Conservation (phyloP, 2,329 filamentous ascomycete genomes). For the Ceratocystiopsis minuta region DNA sequence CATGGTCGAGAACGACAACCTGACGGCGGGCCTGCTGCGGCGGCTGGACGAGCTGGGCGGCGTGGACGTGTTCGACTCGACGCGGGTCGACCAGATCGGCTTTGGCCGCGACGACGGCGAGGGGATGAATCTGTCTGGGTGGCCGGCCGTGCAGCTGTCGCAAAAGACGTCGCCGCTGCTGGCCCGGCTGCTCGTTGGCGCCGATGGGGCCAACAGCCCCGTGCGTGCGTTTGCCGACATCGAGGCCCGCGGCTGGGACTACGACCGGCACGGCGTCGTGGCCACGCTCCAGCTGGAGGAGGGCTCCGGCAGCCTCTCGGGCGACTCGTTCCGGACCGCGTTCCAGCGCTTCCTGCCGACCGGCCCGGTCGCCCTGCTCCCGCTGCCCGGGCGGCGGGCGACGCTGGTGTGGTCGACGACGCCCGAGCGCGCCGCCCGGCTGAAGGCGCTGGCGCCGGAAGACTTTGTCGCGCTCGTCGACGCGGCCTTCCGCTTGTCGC, state of each 20-base stretch:
- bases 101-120: slow-evolving; percentile 40
- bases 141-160: slow-evolving; percentile 65
- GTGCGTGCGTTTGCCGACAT: slow-evolving; percentile 83
- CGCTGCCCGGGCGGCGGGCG: slow-evolving; percentile 64
- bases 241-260: slow-evolving; percentile 78
- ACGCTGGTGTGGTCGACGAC: slow-evolving; percentile 93
- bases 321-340: slow-evolving; percentile 47
- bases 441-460: slow-evolving; percentile 54
- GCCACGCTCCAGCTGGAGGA: slow-evolving; percentile 62
- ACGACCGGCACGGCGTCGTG: slow-evolving; percentile 75
- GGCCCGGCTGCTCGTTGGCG: slow-evolving; percentile 74
- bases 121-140: slow-evolving; percentile 60
- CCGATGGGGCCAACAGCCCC: slow-evolving; percentile 87
- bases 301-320: slow-evolving; percentile 25
- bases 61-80: slow-evolving; percentile 55
- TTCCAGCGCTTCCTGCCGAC: slow-evolving; percentile 92
- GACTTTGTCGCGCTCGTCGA: slow-evolving; percentile 84
- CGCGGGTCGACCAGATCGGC: slow-evolving; percentile 62
- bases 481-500: slow-evolving; percentile 69
- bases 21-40: slow-evolving; percentile 59
- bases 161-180: slow-evolving; percentile 31
- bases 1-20: slow-evolving; percentile 90
- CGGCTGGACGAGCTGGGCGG: slow-evolving; percentile 52
- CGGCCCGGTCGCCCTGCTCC: slow-evolving; percentile 80
- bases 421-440: slow-evolving; percentile 53